Conservation (phyloP, 306 rosid species). For the Canavalia gladiata region DNA sequence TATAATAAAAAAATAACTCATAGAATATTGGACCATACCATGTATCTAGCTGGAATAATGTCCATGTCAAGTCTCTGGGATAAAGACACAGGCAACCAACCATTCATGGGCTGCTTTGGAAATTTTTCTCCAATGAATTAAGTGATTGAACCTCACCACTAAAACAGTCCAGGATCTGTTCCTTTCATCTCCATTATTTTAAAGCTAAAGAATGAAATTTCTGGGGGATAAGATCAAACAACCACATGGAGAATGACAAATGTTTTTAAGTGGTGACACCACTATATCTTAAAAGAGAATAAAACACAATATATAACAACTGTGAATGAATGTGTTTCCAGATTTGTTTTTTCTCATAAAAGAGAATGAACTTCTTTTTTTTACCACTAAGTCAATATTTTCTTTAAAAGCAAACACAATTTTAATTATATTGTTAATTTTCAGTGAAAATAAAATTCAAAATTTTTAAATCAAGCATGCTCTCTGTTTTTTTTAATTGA, state of each 20-base stretch:
- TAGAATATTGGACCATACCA: too few relatives aligned
- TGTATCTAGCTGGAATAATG: slow-evolving; percentile 23
- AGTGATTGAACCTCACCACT: slow-evolving; percentile 16
- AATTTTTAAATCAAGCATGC: too few relatives aligned
- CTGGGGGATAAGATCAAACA: not conserved
- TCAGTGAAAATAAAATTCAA: too few relatives aligned
- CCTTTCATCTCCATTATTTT: not conserved
- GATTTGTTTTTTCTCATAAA: too few relatives aligned
- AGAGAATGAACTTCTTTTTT: too few relatives aligned
- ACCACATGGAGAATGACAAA: not conserved
- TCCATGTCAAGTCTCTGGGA: slow-evolving; percentile 37
- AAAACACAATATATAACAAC: not conserved
- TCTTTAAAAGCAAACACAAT: too few relatives aligned
- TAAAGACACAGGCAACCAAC: not conserved
- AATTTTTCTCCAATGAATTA: not conserved
- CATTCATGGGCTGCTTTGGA: not conserved
- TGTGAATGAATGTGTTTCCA: not conserved
- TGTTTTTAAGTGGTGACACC: slow-evolving; percentile 8
- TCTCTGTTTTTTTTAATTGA: too few relatives aligned
- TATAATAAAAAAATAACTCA: not conserved
- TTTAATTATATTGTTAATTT: too few relatives aligned
- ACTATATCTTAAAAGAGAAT: not conserved
- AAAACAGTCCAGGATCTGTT: slow-evolving; percentile 33
- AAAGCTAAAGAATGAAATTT: not conserved
- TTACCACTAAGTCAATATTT: too few relatives aligned